Conservation (phyloP, 768 basidiomycete genomes). For the Pleurotus sapidus region DNA sequence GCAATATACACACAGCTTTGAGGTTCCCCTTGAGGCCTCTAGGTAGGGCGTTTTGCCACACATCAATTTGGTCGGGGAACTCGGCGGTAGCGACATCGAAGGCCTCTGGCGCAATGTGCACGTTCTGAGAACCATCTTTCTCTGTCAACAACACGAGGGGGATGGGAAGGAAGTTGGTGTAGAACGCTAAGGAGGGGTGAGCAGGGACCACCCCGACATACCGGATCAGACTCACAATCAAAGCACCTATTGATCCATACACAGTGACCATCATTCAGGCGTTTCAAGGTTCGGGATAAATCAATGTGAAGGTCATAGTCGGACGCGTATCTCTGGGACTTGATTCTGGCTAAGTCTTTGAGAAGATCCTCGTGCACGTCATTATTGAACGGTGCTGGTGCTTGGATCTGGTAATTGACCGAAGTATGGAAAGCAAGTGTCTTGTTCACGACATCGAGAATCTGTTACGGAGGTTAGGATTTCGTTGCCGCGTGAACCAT, state of each 20-base stretch:
- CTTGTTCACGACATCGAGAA: conserved; percentile 56
- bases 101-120: conserved; percentile 54
- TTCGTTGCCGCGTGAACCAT: background rate
- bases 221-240: conserved; percentile 33
- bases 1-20: conserved; percentile 29
- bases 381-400: conserved; percentile 47
- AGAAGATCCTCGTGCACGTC: conserved; percentile 59
- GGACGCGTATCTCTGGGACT: conserved; percentile 36
- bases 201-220: background rate
- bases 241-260: conserved; percentile 54
- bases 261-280: conserved; percentile 58
- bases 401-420: conserved; percentile 55
- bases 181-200: conserved; percentile 25
- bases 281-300: conserved; percentile 49
- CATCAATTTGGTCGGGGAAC: conserved; percentile 47
- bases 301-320: conserved; percentile 59
- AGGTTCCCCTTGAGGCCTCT: conserved; percentile 44
- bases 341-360: conserved; percentile 47
- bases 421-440: conserved; percentile 61
- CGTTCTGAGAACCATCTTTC: conserved; percentile 37
- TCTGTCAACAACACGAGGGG: conserved; percentile 47
- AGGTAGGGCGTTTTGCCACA: conserved; percentile 54
- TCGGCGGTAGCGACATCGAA: conserved; percentile 48
- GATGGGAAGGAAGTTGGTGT: conserved; percentile 24
- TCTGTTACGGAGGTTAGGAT: conserved; percentile 27